Evolutionary conservation across 352 stramenopile species (phyloP).

Genomic region (Phytophthora cactorum): DNA sequence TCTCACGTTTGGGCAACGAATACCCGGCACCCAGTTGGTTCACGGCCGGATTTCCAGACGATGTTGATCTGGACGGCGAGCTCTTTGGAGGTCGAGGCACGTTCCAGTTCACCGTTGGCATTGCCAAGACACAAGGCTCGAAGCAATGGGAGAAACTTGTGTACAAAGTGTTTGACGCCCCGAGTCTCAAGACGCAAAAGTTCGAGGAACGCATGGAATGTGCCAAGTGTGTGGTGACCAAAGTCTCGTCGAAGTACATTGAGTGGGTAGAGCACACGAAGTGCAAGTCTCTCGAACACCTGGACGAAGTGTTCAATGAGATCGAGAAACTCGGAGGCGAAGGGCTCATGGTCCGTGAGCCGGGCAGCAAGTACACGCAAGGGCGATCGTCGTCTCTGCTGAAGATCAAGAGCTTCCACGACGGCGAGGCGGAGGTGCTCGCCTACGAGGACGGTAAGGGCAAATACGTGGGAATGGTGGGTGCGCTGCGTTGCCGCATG

Average conservation of each 20-base stretch:
- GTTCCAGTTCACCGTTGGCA: conserved; percentile 75
- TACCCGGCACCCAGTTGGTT: conserved; percentile 73
- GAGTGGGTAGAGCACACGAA: conserved; percentile 70
- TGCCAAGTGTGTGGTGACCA: conserved; percentile 33
- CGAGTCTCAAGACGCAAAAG: conserved; percentile 44
- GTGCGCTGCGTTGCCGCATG: conserved; percentile 67
- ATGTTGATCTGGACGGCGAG: conserved; percentile 76
- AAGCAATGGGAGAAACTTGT: conserved; percentile 64
- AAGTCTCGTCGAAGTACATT: conserved; percentile 46
- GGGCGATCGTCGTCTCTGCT: conserved; percentile 65
- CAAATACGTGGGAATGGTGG: conserved; percentile 65
- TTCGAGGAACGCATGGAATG: conserved; percentile 69
- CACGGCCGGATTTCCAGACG: conserved; percentile 52
- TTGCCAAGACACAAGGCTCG: conserved; percentile 63
- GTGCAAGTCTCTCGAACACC: conserved; percentile 53
- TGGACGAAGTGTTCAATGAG: conserved; percentile 59
- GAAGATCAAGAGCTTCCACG: conserved; percentile 84
- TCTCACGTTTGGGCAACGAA: conserved; percentile 68
- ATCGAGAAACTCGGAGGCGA: conserved; percentile 70
- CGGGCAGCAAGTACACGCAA: conserved; percentile 52
- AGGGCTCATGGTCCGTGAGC: conserved; percentile 77
- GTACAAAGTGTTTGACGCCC: conserved; percentile 78
- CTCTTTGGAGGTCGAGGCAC: conserved; percentile 64
- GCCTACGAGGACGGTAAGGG: conserved; percentile 74
- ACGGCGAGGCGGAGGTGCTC: conserved; percentile 69